Evolutionary conservation across 2,329 filamentous ascomycete species (phyloP).

Genomic region (Colletotrichum euphorbiae): DNA sequence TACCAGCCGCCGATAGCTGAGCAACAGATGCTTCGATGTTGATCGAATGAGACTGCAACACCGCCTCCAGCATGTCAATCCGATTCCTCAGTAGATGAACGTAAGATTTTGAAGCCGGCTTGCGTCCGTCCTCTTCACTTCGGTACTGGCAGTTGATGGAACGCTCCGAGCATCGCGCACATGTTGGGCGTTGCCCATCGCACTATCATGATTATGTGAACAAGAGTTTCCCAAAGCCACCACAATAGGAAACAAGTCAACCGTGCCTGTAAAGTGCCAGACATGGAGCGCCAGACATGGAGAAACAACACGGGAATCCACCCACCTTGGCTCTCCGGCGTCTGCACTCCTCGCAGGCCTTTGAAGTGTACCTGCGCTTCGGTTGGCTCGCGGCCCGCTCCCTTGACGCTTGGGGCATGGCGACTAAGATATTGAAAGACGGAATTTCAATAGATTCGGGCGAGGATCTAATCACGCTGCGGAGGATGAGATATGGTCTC

Average conservation of each 20-base stretch:
- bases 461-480: constrained; percentile 21
- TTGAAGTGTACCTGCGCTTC: constrained; percentile 42
- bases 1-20: constrained; percentile 22
- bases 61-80: constrained; percentile 48
- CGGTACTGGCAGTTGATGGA: constrained; percentile 47
- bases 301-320: background rate
- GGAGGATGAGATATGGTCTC: background rate
- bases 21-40: constrained; percentile 45
- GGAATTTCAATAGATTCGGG: background rate
- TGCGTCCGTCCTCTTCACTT: constrained; percentile 48
- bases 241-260: background rate
- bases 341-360: constrained; percentile 52
- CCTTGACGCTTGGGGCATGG: constrained; percentile 27
- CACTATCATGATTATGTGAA: constrained; percentile 44
- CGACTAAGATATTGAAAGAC: background rate
- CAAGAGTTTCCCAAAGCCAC: too few relatives aligned
- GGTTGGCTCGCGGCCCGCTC: constrained; percentile 29
- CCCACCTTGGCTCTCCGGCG: constrained; percentile 50
- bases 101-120: constrained; percentile 50
- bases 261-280: background rate
- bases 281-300: background rate
- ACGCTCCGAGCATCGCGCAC: constrained; percentile 48
- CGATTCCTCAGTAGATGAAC: constrained; percentile 49
- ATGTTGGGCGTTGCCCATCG: constrained; percentile 48
- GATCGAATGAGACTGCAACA: constrained; percentile 46